Evolutionary conservation across 1,139 yeast genomes (phyloP), one percentile per base, ranked within the genome.

Genomic region (Suhomyces terraborum): DNA sequence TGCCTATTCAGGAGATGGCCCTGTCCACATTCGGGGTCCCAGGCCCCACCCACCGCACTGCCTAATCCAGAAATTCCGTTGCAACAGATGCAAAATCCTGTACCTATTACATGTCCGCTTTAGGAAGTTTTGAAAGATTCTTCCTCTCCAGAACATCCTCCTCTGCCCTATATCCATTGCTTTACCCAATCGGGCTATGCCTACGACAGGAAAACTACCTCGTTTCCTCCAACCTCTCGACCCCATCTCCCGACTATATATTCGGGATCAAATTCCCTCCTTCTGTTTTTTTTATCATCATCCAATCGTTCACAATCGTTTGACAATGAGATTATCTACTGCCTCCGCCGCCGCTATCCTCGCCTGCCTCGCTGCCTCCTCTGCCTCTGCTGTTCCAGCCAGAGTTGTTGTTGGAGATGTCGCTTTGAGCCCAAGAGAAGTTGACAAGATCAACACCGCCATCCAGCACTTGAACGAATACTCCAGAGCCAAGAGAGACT

Each of bases 381-480:
- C 57, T 8, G 63, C 64, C 28, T 46, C 56, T 30, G 75, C 74
- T 42, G 67, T 71, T 28, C 75, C 76, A 38, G 46, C 57, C 16
- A 29, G 33, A 8, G 30, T 24, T 8, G 16, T 19, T 8, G 37
- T 27, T 14, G 17, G 27, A 10, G 43, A 49, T 16, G 56, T 54
- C 12, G 51, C 48, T 26, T 56, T 72, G 44, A 47, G 67, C 21
- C 58, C 50, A 41, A 68, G 75, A 58, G 69, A 69, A 35, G 40
- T 55, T 14, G 60, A 63, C 12, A 43, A 54, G 8, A 49, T 67
- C 38, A 59, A 58, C 46, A 56, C 53, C 40, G 61, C 64, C 35
- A 56, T 69, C 48, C 61, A 62, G 27, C 47, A 53, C 36, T 56
- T 71, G 48, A 50, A 70, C 32, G 56, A 55, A 13, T 61, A 54